A percentile compares a stretch with the other conserved stretches of the same genome.
Conservation (phyloP, 2,329 filamentous ascomycete genomes). For the Teratosphaeria pseudoeucalypti region DNA sequence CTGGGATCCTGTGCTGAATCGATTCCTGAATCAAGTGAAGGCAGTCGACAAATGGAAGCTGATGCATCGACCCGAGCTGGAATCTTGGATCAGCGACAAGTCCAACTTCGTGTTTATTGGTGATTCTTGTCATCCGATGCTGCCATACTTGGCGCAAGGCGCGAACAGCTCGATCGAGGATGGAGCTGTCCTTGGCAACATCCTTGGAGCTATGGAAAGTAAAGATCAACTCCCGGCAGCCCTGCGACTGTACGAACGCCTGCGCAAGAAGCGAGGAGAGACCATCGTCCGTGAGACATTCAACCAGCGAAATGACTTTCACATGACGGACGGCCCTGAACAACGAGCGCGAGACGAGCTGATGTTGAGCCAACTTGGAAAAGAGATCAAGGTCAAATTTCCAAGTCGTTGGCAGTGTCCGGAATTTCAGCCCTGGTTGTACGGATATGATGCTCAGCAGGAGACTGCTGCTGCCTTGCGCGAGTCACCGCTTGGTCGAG, state of each 20-base stretch:
- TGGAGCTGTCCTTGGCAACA: slow-evolving; percentile 51
- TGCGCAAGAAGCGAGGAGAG: slow-evolving; percentile 40
- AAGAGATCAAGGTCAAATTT: slow-evolving; percentile 44
- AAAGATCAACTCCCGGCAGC: slow-evolving; percentile 31
- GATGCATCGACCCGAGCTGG: slow-evolving; percentile 46
- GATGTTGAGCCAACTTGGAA: slow-evolving; percentile 47
- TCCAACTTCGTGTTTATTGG: slow-evolving; percentile 44
- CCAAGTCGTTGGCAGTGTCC: slow-evolving; percentile 56
- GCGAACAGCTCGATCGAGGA: slow-evolving; percentile 60
- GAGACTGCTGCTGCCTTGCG: slow-evolving; percentile 34
- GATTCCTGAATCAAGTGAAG: slow-evolving; percentile 42
- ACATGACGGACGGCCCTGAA: slow-evolving; percentile 41
- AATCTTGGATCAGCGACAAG: slow-evolving; percentile 44
- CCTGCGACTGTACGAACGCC: slow-evolving; percentile 34
- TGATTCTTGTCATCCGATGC: slow-evolving; percentile 55
- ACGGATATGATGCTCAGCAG: slow-evolving; percentile 51
- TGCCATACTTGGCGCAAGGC: slow-evolving; percentile 51
- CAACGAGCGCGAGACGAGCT: slow-evolving; percentile 48
- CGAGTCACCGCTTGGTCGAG: slow-evolving; percentile 6
- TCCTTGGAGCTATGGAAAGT: slow-evolving; percentile 42
- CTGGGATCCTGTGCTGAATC: slow-evolving; percentile 53
- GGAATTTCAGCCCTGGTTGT: slow-evolving; percentile 53
- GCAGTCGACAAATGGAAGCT: slow-evolving; percentile 60
- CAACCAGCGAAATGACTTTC: slow-evolving; percentile 34
- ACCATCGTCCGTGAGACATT: slow-evolving; percentile 54